Base-by-base conservation (phyloP, 805 yeast genomes). In the Wickerhamomyces pijperi region DNA sequence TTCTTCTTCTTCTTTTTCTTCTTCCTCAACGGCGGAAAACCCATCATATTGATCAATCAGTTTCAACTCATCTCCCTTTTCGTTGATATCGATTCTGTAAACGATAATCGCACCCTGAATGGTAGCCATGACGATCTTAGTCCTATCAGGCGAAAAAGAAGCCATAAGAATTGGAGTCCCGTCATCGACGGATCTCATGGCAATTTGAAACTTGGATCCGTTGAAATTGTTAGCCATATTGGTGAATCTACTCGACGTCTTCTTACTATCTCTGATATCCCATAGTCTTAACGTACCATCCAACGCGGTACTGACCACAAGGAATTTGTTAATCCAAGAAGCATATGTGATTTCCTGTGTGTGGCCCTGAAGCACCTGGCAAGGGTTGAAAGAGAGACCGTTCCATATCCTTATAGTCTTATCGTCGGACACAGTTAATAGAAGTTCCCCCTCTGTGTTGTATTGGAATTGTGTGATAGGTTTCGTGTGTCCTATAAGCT, bases 351-450 rank as follows among this genome's bases (percentile, higher is more conserved):
- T 64, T 20, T 84, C 75, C 40, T 76, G 72, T 2, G 74, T 63
- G 53, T 80, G 86, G 0, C 78, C 79, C 6, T 52, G 40, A 31
- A 74, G 52, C 5, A 70, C 59, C 41, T 69, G 69, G 28, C 69
- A 59, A 21, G 75, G 69, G 42, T 72, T 73, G 19, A 72, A 60
- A 25, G 76, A 71, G 20, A 70, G 69, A 29, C 86, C 81, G 50
- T 69, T 73, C 95, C 95, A 88, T 17, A 86, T 64, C 47, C 84
- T 72, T 8, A 87, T 67, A 0, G 72, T 64, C 40, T 73, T 70
- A 54, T 88, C 96, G 53, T 84, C 94, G 2, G 94, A 77, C 8
- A 84, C 78, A 2, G 88, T 76, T 3, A 86, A 76, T 32, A 88
- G 61, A 23, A 80, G 56, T 46, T 74, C 74, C 14, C 68, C 62